Conservation (phyloP, 2,329 filamentous ascomycete species). For the Chaetomium olivaceum region DNA sequence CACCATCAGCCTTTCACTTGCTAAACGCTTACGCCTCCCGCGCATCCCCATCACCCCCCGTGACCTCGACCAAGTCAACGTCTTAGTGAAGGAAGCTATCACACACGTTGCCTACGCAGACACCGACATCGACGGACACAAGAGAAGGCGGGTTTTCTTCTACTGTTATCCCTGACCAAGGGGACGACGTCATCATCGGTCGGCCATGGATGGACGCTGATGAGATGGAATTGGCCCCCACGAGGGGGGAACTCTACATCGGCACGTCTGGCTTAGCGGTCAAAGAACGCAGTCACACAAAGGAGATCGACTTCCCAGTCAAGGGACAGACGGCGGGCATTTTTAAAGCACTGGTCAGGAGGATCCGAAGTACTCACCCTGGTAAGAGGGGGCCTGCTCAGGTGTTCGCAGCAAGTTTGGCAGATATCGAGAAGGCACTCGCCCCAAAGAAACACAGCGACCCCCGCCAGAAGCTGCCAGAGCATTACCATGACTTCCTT, state of each 20-base stretch:
- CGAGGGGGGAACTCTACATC: neutral
- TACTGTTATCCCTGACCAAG: neutral
- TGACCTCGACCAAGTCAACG: neutral
- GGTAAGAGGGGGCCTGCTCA: neutral
- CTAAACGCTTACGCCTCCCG: neutral
- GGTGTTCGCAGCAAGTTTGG: neutral
- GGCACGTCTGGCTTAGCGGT: neutral
- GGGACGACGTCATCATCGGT: neutral
- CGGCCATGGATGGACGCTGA: neutral
- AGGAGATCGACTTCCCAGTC: neutral
- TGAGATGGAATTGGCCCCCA: neutral
- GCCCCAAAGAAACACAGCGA: conserved; percentile 7
- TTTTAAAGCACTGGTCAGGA: neutral
- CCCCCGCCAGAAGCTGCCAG: neutral
- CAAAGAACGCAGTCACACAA: neutral
- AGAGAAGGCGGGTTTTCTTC: neutral
- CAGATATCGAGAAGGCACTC: conserved; percentile 8
- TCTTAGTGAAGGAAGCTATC: neutral
- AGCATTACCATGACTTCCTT: conserved; percentile 2
- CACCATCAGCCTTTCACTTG: neutral
- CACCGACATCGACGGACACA: neutral
- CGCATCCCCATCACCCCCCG: conserved; percentile 1
- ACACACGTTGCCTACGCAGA: neutral
- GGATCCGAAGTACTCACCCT: neutral
- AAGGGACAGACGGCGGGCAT: neutral